These are phyloP conservation scores for Phylloporus arenicola DNA, from an alignment of 768 basidiomycete species.

Conservation along the genomic window DNA sequence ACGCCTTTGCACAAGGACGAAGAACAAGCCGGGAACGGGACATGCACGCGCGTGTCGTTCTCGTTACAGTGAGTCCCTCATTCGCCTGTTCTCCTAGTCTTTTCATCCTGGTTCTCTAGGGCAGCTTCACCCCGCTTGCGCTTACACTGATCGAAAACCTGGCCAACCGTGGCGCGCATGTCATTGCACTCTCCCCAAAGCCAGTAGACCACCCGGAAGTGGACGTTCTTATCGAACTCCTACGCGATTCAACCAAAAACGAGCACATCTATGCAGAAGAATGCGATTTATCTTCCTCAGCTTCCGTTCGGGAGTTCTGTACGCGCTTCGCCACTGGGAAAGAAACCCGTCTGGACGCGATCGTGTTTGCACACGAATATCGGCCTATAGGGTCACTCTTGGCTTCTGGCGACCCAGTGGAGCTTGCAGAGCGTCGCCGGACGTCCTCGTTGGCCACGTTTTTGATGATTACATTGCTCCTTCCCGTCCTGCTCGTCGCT, in stretches of 20 bases:
- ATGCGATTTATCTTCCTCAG: constrained; percentile 64
- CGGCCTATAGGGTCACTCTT: constrained; percentile 52
- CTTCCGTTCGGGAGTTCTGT: constrained; percentile 66
- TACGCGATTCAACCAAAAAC: constrained; percentile 67
- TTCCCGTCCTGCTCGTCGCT: constrained; percentile 75
- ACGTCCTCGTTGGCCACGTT: constrained; percentile 63
- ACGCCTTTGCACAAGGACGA: constrained; percentile 62
- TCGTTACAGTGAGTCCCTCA: constrained; percentile 56
- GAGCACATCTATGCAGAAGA: constrained; percentile 75
- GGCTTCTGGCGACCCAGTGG: constrained; percentile 24
- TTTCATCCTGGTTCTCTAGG: constrained; percentile 37
- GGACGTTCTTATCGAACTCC: constrained; percentile 56
- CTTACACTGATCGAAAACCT: constrained; percentile 60
- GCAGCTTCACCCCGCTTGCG: constrained; percentile 70
- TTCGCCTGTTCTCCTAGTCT: not conserved
- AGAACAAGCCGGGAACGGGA: constrained; percentile 69
- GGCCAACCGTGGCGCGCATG: constrained; percentile 70
- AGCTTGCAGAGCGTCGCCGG: constrained; percentile 39
- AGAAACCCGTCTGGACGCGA: constrained; percentile 68
- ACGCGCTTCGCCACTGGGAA: constrained; percentile 58
- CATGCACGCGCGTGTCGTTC: constrained; percentile 63
- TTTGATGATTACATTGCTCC: constrained; percentile 69
- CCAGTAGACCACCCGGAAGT: constrained; percentile 46
- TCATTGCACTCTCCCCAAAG: constrained; percentile 67
- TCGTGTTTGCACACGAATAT: constrained; percentile 78